Percentiles rank a stretch among this genome's conserved stretches.
Conservation (phyloP, 2,329 filamentous ascomycete species). For the Beauveria sp. region DNA sequence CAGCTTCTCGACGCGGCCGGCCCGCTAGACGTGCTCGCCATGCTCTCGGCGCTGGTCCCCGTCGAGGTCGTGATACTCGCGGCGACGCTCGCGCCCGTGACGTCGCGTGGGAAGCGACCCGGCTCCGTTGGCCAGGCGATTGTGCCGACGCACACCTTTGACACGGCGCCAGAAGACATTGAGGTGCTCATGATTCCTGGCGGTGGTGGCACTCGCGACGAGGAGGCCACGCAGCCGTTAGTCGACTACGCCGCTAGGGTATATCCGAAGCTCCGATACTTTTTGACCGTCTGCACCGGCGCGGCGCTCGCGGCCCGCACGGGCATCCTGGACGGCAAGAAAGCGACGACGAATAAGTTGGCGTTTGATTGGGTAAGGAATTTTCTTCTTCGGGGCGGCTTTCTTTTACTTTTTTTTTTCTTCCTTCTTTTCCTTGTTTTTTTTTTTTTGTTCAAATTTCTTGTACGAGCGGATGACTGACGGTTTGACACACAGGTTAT, state of each 20-base stretch:
- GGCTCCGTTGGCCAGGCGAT: conserved; percentile 23
- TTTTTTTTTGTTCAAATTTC: background rate
- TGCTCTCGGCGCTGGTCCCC: conserved; percentile 18
- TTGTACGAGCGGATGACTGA: no score
- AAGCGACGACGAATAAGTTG: conserved; percentile 55
- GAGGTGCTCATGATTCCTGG: conserved; percentile 33
- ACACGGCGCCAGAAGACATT: conserved; percentile 25
- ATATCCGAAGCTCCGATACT: conserved; percentile 38
- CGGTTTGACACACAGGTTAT: conserved; percentile 21
- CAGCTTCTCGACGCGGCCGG: conserved; percentile 35
- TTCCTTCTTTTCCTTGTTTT: background rate
- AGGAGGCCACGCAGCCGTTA: conserved; percentile 17
- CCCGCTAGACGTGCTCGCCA: conserved; percentile 27
- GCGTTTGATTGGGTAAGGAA: conserved; percentile 33
- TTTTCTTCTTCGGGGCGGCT: no score
- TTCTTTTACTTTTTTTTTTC: background rate
- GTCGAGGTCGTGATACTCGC: conserved; percentile 23
- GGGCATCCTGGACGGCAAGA: conserved; percentile 47
- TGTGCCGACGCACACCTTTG: conserved; percentile 31
- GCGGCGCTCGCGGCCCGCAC: conserved; percentile 44
- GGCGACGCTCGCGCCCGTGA: conserved; percentile 22
- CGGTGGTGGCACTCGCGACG: conserved; percentile 24
- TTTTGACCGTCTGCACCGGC: conserved; percentile 59
- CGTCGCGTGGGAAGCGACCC: conserved; percentile 15
- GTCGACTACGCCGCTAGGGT: conserved; percentile 34